Evolutionary conservation across 108 stramenopile genomes (phyloP).

Genomic region (Pseudonitzschia pungens): DNA sequence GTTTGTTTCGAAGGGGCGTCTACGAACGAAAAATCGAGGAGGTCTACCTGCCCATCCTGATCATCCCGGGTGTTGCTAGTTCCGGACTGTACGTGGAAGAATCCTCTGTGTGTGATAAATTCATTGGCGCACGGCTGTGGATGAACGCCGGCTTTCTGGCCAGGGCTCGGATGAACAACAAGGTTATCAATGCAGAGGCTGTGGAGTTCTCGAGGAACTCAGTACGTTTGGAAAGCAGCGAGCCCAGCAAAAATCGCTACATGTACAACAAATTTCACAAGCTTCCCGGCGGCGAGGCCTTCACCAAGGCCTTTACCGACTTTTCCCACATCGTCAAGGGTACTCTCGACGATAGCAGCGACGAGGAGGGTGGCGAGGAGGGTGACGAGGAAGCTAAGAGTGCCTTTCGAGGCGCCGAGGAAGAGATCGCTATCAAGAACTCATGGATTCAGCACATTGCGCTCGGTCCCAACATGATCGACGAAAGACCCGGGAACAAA

Average conservation of each 20-base stretch:
- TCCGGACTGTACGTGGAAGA: constrained; percentile 30
- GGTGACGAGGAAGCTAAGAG: background rate
- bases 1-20: background rate
- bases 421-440: constrained; percentile 17
- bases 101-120: constrained; percentile 14
- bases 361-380: background rate
- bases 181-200: background rate
- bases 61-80: constrained; percentile 46
- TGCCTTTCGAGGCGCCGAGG: constrained; percentile 19
- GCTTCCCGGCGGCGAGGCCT: too few species aligned
- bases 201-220: background rate
- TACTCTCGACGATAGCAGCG: background rate
- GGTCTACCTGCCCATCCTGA: constrained; percentile 37
- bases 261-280: constrained; percentile 8
- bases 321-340: background rate
- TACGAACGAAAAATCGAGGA: constrained; percentile 1
- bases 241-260: background rate
- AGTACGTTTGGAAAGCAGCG: background rate
- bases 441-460: constrained; percentile 33
- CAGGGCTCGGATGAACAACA: background rate
- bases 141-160: constrained; percentile 32
- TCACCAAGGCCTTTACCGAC: background rate
- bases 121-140: constrained; percentile 37
- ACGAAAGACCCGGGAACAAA: constrained; percentile 29
- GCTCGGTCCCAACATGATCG: constrained; percentile 27